These are phyloP conservation scores for Suillus hirtellus DNA, from an alignment of 768 basidiomycete genomes.

Conservation along the genomic window DNA sequence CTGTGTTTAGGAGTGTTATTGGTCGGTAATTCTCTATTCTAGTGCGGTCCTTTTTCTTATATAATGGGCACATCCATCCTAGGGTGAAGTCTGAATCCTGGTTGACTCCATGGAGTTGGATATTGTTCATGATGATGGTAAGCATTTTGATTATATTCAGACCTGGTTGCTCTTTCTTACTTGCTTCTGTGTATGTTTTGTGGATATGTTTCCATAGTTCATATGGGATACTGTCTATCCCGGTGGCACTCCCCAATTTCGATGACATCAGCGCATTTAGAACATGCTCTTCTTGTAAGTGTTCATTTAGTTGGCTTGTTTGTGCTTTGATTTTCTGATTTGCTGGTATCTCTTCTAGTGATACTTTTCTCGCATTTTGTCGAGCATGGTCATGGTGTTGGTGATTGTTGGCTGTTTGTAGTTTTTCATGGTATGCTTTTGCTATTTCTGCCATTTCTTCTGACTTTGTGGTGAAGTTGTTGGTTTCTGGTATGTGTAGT, in stretches of 20 bases:
- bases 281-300: slow-evolving; percentile 7
- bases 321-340: accelerated
- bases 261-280: slow-evolving; percentile 13
- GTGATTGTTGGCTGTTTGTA: background rate
- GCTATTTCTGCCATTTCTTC: background rate
- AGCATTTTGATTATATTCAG: slow-evolving; percentile 15
- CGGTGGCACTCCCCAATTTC: slow-evolving; percentile 22
- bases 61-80: slow-evolving; percentile 30
- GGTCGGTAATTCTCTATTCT: slow-evolving; percentile 39
- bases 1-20: slow-evolving; percentile 36
- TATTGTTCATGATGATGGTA: slow-evolving; percentile 21
- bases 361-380: too few species aligned
- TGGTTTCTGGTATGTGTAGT: background rate
- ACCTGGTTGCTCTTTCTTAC: background rate
- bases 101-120: slow-evolving; percentile 1
- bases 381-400: too few species aligned
- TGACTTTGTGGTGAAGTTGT: accelerated
- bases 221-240: slow-evolving; percentile 28
- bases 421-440: background rate
- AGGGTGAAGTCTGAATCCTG: background rate
- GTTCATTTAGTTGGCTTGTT: background rate
- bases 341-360: background rate
- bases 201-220: slow-evolving; percentile 27
- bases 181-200: too few species aligned
- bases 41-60: slow-evolving; percentile 38